Conservation (phyloP, 1,284 basidiomycete species). For the Heterobasidion parviporum region DNA sequence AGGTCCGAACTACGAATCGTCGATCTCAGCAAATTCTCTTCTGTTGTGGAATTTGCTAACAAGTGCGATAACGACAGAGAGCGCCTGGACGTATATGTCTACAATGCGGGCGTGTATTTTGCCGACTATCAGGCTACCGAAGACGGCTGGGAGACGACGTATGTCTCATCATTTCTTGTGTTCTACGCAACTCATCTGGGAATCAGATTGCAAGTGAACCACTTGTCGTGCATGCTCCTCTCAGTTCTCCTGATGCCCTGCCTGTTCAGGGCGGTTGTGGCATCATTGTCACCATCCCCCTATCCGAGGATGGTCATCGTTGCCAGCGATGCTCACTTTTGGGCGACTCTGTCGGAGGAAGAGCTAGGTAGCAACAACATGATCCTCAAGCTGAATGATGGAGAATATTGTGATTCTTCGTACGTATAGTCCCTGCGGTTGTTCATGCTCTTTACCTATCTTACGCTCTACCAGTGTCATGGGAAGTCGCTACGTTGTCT, state of each 20-base stretch:
- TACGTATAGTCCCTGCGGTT: background rate
- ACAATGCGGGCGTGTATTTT: conserved; percentile 19
- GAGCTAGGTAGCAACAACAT: conserved; percentile 4
- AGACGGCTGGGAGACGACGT: conserved; percentile 23
- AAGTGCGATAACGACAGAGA: conserved; percentile 16
- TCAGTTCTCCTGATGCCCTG: conserved; percentile 32
- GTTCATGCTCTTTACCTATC: conserved; percentile 1
- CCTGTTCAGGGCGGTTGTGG: conserved; percentile 25
- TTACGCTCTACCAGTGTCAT: conserved; percentile 12
- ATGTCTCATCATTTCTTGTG: background rate
- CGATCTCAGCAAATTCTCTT: conserved; percentile 19
- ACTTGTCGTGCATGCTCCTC: conserved; percentile 29
- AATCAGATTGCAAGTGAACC: conserved; percentile 35
- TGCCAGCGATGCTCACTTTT: conserved; percentile 7
- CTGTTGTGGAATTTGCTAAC: conserved; percentile 19
- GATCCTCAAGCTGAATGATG: conserved; percentile 3
- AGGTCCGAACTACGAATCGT: conserved; percentile 16
- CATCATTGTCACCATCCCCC: background rate
- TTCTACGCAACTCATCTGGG: background rate
- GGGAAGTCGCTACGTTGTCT: conserved; percentile 20
- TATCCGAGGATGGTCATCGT: conserved; percentile 8
- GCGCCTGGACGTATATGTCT: conserved; percentile 22
- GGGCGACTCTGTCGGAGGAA: background rate
- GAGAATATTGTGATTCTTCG: conserved; percentile 3
- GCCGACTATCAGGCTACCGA: conserved; percentile 12